Percentiles rank a stretch among this genome's conserved stretches.
Evolutionary conservation across 345 rosid species (phyloP).

Genomic region (Viola odorata): DNA sequence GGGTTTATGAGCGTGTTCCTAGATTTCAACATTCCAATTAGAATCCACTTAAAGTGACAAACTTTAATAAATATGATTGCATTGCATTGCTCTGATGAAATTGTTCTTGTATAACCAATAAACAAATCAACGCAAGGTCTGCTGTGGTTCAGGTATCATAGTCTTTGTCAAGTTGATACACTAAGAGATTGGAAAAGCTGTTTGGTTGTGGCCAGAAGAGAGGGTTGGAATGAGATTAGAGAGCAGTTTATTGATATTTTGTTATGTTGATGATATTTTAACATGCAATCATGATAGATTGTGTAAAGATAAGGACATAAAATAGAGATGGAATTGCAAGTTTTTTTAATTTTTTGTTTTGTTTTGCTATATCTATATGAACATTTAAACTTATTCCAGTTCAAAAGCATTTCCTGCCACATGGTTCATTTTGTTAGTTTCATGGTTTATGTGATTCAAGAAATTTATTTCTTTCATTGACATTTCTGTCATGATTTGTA

Average conservation of each 20-base stretch:
- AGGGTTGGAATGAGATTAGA: too few relatives aligned
- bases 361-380: not conserved
- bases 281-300: not conserved
- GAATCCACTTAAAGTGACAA: not conserved
- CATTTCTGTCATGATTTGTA: slow-evolving; percentile 26
- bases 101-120: too few relatives aligned
- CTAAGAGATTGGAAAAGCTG: too few relatives aligned
- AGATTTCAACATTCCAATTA: not conserved
- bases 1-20: not conserved
- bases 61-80: not conserved
- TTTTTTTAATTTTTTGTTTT: not conserved
- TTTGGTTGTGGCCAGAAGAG: too few relatives aligned
- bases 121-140: too few relatives aligned
- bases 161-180: too few relatives aligned
- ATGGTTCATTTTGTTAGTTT: slow-evolving; percentile 1
- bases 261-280: not conserved
- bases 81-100: too few relatives aligned
- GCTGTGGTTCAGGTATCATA: too few relatives aligned
- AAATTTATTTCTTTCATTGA: not conserved
- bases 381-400: not conserved
- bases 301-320: not conserved
- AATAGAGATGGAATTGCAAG: not conserved
- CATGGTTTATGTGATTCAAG: not conserved
- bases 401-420: not conserved
- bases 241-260: too few relatives aligned